Percentiles rank a stretch among this genome's conserved stretches.
These are phyloP conservation scores for Boletus pseudopeckii DNA, from an alignment of 768 basidiomycete species.

Conservation along the genomic window DNA sequence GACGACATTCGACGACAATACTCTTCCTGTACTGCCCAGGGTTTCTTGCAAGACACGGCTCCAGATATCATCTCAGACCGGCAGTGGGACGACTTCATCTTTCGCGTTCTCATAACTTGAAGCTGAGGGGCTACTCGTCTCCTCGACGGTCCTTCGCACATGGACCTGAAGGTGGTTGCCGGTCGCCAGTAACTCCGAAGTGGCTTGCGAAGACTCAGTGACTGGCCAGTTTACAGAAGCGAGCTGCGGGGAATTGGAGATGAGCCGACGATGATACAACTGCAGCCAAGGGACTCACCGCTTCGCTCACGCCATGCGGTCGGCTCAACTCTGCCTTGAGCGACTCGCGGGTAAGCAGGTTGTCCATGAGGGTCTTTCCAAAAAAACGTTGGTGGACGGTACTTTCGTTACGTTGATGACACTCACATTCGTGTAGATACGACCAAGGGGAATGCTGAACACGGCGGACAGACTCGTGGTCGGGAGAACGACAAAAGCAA, in stretches of 20 bases:
- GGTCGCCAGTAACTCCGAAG: background rate
- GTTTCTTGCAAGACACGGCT: background rate
- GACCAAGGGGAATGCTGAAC: conserved; percentile 40
- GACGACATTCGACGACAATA: no score
- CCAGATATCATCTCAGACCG: background rate
- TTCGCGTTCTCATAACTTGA: background rate
- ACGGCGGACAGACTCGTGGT: conserved; percentile 34
- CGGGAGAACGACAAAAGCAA: conserved; percentile 30
- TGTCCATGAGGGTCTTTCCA: conserved; percentile 1
- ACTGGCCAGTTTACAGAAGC: background rate
- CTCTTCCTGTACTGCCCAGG: no score
- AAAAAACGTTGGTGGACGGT: no score
- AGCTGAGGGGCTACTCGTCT: background rate
- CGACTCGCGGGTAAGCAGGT: conserved; percentile 1
- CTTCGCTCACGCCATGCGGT: background rate
- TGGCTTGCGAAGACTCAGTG: background rate
- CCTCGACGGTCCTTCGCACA: background rate
- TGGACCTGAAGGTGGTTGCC: no score
- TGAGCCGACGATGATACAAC: background rate
- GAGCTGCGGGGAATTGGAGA: background rate
- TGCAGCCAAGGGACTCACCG: background rate
- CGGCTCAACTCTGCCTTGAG: background rate
- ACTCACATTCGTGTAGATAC: conserved; percentile 47
- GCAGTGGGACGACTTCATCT: background rate
- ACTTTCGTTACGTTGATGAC: background rate